These are phyloP conservation scores for Taphrina deformans DNA, from an alignment of 1,139 yeast genomes.

Conservation along the genomic window DNA sequence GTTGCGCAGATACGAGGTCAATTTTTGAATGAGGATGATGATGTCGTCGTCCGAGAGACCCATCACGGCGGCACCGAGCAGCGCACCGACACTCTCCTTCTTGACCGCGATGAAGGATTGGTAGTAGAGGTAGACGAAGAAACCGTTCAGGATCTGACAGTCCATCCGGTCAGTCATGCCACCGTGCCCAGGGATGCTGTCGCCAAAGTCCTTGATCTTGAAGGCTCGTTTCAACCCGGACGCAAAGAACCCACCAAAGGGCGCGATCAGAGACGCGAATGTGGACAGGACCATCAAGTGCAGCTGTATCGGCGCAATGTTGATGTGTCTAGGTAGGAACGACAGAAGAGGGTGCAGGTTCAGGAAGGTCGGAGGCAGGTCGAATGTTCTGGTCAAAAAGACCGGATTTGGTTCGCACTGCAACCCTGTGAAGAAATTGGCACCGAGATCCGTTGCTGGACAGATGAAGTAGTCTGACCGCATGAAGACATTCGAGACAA, in stretches of 20 bases:
- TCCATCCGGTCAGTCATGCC: conserved; percentile 97
- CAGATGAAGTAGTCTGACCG: conserved; percentile 78
- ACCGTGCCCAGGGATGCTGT: conserved; percentile 96
- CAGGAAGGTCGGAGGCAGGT: conserved; percentile 54
- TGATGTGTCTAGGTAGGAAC: conserved; percentile 51
- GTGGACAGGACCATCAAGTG: conserved; percentile 85
- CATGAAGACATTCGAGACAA: conserved; percentile 64
- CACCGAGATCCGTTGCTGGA: conserved; percentile 67
- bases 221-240: conserved; percentile 97
- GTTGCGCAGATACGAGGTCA: conserved; percentile 57
- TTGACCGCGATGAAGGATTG: conserved; percentile 79
- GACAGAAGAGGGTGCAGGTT: conserved; percentile 53
- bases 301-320: conserved; percentile 80
- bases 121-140: conserved; percentile 85
- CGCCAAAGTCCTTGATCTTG: conserved; percentile 89
- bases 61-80: conserved; percentile 73
- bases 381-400: conserved; percentile 74
- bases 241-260: conserved; percentile 98
- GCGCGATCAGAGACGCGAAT: conserved; percentile 95
- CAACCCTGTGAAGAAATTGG: conserved; percentile 61
- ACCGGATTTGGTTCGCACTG: conserved; percentile 85
- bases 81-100: conserved; percentile 67
- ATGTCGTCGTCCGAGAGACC: conserved; percentile 70
- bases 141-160: conserved; percentile 97
- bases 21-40: conserved; percentile 59